Conservation (phyloP, 2,329 filamentous ascomycete species). For the Aureobasidium vineae region DNA sequence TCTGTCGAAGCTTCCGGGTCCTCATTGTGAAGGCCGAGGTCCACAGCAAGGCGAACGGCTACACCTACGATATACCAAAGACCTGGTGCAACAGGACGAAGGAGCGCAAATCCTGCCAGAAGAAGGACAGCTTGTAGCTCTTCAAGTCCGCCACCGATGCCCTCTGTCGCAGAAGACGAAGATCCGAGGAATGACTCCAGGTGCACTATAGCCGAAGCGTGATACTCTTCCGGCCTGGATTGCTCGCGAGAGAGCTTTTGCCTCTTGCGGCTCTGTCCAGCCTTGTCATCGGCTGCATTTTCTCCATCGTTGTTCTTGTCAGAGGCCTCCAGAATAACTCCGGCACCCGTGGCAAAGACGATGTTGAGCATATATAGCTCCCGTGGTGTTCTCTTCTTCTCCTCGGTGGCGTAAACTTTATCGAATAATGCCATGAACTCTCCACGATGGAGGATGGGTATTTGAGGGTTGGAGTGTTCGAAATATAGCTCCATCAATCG, state of each 20-base stretch:
- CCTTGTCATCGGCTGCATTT: slow-evolving; percentile 38
- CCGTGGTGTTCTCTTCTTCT: slow-evolving; percentile 65
- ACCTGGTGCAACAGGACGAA: slow-evolving; percentile 87
- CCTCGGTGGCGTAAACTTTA: slow-evolving; percentile 69
- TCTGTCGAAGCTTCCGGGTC: slow-evolving; percentile 63
- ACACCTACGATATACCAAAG: slow-evolving; percentile 98
- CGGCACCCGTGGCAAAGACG: slow-evolving; percentile 92
- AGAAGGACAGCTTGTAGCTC: slow-evolving; percentile 91
- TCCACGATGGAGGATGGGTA: slow-evolving; percentile 82
- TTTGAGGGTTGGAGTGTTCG: slow-evolving; percentile 93
- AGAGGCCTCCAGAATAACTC: slow-evolving; percentile 72
- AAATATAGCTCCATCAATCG: slow-evolving; percentile 83
- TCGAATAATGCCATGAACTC: slow-evolving; percentile 91
- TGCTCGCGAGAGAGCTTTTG: slow-evolving; percentile 55
- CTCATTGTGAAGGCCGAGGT: slow-evolving; percentile 89
- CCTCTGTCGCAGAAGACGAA: slow-evolving; percentile 61
- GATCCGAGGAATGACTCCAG: slow-evolving; percentile 73
- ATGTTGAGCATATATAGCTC: slow-evolving; percentile 96
- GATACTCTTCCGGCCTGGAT: slow-evolving; percentile 88
- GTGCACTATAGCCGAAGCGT: slow-evolving; percentile 90
- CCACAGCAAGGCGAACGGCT: slow-evolving; percentile 83
- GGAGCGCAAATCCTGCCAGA: slow-evolving; percentile 83
- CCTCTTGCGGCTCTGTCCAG: slow-evolving; percentile 41
- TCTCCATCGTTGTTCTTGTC: slow-evolving; percentile 30
- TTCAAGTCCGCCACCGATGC: slow-evolving; percentile 84